Percentiles rank a stretch among this genome's conserved stretches.
Conservation (phyloP, 176 grass and related monocot genomes). For the Cymbopogon citratus region DNA sequence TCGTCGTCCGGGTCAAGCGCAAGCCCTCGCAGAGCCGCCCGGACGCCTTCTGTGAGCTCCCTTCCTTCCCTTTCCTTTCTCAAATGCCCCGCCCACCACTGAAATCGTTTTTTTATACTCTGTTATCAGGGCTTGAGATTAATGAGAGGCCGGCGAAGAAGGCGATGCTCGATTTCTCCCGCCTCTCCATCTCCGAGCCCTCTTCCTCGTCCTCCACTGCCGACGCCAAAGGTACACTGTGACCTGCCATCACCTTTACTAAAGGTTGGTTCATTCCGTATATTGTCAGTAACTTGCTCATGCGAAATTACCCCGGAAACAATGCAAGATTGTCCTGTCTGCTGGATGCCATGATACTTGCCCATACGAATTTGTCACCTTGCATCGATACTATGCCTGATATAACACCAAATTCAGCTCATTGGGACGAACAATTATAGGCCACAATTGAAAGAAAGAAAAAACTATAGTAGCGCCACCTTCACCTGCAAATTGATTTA, state of each 20-base stretch:
- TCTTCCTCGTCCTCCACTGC: neutral
- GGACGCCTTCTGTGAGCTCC: constrained; percentile 68
- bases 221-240: constrained; percentile 28
- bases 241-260: neutral
- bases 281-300: neutral
- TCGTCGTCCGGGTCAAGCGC: constrained; percentile 81
- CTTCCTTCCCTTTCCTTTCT: neutral
- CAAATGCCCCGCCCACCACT: too few relatives aligned
- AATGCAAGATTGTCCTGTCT: neutral
- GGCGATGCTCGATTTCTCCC: constrained; percentile 60
- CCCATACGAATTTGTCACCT: neutral
- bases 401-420: too few relatives aligned
- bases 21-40: constrained; percentile 55
- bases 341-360: neutral
- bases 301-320: neutral
- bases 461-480: neutral
- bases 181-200: constrained; percentile 51
- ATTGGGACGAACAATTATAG: neutral
- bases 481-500: neutral
- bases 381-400: neutral
- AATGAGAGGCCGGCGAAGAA: constrained; percentile 75
- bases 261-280: neutral
- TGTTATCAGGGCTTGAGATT: constrained; percentile 68
- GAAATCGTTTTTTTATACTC: neutral
- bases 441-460: neutral